Evolutionary conservation across 1,139 yeast species (phyloP).

Genomic region (Candida frijolesensis): DNA sequence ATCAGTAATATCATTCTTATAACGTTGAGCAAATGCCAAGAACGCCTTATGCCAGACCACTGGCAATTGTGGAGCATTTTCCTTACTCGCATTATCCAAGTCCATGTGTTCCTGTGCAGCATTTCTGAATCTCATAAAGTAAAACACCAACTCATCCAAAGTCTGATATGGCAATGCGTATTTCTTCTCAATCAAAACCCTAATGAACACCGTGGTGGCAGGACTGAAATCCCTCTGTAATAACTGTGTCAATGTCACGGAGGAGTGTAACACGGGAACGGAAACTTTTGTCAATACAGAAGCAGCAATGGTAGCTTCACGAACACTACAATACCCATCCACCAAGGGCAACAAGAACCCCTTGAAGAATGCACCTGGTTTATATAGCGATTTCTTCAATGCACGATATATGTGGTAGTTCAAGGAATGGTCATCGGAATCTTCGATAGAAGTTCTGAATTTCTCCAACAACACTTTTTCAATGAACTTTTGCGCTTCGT

Average conservation of each 20-base stretch:
- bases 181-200: constrained; percentile 87
- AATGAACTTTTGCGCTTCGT: constrained; percentile 86
- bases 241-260: constrained; percentile 88
- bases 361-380: constrained; percentile 96
- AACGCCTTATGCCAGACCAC: constrained; percentile 98
- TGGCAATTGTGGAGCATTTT: constrained; percentile 72
- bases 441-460: constrained; percentile 81
- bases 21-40: constrained; percentile 90
- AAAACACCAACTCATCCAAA: constrained; percentile 92
- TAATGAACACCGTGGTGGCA: constrained; percentile 85
- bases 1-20: constrained; percentile 94
- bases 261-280: constrained; percentile 91
- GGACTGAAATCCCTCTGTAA: constrained; percentile 85
- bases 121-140: constrained; percentile 84
- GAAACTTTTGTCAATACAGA: constrained; percentile 88
- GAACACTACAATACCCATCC: constrained; percentile 78
- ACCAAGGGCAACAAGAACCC: constrained; percentile 92
- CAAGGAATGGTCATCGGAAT: constrained; percentile 65
- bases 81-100: constrained; percentile 30
- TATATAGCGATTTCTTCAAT: constrained; percentile 86
- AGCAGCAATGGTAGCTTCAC: constrained; percentile 95
- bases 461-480: constrained; percentile 76
- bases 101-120: constrained; percentile 42
- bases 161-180: constrained; percentile 97
- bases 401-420: constrained; percentile 94